Conservation (phyloP, 805 yeast genomes). For the Wickerhamiella musiphila region DNA sequence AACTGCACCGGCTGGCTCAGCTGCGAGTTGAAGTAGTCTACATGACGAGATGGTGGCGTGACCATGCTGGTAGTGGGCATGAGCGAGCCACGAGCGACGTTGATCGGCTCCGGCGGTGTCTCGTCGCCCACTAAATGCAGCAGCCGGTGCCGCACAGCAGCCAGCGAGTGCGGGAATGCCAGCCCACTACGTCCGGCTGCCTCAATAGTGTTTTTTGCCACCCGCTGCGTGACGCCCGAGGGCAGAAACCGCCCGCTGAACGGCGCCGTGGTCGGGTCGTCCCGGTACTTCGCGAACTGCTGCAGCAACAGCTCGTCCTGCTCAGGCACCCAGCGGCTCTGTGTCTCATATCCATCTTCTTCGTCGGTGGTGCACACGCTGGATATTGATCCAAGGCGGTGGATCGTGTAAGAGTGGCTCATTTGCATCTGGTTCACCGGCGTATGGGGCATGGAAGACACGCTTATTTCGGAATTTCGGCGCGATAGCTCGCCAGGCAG, state of each 20-base stretch:
- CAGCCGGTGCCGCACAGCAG: slow-evolving; percentile 20
- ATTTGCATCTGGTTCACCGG: slow-evolving; percentile 13
- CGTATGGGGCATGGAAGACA: slow-evolving; percentile 15
- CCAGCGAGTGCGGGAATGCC: slow-evolving; percentile 19
- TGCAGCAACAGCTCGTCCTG: slow-evolving; percentile 29
- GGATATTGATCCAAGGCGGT: slow-evolving; percentile 17
- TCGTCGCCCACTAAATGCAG: slow-evolving; percentile 7
- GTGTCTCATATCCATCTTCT: slow-evolving; percentile 12
- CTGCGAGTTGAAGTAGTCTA: neutral
- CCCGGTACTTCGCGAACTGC: slow-evolving; percentile 31
- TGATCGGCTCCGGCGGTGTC: neutral
- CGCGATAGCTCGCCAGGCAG: too few relatives aligned
- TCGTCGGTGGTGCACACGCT: slow-evolving; percentile 17
- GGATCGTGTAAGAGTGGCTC: slow-evolving; percentile 6
- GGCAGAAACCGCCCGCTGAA: slow-evolving; percentile 52
- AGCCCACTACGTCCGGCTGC: slow-evolving; percentile 15
- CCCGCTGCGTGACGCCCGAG: slow-evolving; percentile 42
- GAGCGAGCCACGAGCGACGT: neutral
- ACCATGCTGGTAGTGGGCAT: neutral
- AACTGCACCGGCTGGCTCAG: neutral
- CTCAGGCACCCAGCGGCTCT: slow-evolving; percentile 16
- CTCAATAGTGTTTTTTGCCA: slow-evolving; percentile 37
- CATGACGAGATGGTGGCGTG: neutral
- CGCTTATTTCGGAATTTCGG: too few relatives aligned
- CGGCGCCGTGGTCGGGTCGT: slow-evolving; percentile 49